Evolutionary conservation across 768 basidiomycete species (phyloP).

Genomic region (Podaxis mareebaensis): DNA sequence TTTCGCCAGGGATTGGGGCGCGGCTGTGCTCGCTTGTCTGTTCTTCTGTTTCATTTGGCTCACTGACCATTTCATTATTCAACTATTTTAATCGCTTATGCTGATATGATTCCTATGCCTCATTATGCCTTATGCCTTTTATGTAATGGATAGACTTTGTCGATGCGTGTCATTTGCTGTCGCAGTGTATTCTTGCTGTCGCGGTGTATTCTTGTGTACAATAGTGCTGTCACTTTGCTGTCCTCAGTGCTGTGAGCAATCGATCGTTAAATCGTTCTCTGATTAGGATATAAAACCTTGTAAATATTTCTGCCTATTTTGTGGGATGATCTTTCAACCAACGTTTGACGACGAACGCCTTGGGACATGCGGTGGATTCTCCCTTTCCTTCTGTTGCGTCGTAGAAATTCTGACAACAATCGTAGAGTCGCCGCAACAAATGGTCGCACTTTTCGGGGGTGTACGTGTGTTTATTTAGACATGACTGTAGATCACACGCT

Average conservation of each 20-base stretch:
- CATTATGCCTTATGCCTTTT: neutral
- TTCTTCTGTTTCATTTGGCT: neutral
- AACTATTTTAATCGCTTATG: neutral
- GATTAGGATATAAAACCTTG: neutral
- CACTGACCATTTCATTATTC: conserved; percentile 3
- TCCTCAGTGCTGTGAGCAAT: neutral
- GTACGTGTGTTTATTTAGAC: conserved; percentile 66
- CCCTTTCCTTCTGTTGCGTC: conserved; percentile 35
- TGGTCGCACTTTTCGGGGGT: conserved; percentile 60
- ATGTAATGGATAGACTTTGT: neutral
- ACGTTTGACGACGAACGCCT: conserved; percentile 46
- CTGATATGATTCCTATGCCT: neutral
- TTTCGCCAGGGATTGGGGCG: neutral
- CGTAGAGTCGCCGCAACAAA: conserved; percentile 53
- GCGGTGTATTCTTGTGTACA: neutral
- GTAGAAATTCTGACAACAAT: conserved; percentile 64
- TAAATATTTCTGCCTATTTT: conserved; percentile 1
- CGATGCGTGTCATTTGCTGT: neutral
- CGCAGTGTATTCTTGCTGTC: neutral
- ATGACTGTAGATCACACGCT: conserved; percentile 68
- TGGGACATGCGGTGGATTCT: conserved; percentile 65
- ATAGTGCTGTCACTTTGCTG: neutral
- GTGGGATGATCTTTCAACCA: conserved; percentile 59
- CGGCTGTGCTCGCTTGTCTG: neutral
- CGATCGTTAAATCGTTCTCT: neutral